Conservation (phyloP, 768 basidiomycete genomes). For the Paxillus involutus region DNA sequence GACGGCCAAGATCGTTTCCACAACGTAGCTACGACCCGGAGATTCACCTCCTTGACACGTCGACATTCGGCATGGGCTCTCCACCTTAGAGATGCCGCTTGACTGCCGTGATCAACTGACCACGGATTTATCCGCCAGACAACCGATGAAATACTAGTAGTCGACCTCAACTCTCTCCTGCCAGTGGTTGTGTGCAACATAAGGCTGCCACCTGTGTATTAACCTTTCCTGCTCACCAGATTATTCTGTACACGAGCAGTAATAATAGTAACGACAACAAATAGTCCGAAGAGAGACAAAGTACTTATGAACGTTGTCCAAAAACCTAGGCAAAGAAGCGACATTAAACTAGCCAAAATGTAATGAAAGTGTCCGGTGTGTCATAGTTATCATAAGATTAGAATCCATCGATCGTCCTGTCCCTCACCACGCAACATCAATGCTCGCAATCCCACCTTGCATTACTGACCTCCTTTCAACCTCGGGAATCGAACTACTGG, state of each 20-base stretch:
- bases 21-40: too few species aligned
- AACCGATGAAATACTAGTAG: too few species aligned
- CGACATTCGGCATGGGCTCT: too few species aligned
- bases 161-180: too few species aligned
- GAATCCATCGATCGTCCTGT: neutral
- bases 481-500: constrained; percentile 18
- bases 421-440: constrained; percentile 24
- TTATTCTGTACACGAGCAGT: neutral
- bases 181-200: too few species aligned
- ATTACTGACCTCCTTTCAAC: constrained; percentile 19
- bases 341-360: neutral
- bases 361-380: neutral
- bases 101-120: too few species aligned
- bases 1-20: too few species aligned
- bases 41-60: too few species aligned
- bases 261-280: neutral
- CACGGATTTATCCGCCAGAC: too few species aligned
- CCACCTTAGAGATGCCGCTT: too few species aligned
- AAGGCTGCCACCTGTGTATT: too few species aligned
- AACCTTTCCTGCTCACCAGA: neutral
- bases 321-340: neutral
- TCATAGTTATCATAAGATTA: constrained; percentile 21
- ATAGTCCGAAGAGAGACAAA: neutral
- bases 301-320: neutral
- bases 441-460: constrained; percentile 24